Percentiles rank a stretch among this genome's conserved stretches.
These are phyloP conservation scores for Globisporangium takayamanum DNA, from an alignment of 352 stramenopile species.

Conservation along the genomic window DNA sequence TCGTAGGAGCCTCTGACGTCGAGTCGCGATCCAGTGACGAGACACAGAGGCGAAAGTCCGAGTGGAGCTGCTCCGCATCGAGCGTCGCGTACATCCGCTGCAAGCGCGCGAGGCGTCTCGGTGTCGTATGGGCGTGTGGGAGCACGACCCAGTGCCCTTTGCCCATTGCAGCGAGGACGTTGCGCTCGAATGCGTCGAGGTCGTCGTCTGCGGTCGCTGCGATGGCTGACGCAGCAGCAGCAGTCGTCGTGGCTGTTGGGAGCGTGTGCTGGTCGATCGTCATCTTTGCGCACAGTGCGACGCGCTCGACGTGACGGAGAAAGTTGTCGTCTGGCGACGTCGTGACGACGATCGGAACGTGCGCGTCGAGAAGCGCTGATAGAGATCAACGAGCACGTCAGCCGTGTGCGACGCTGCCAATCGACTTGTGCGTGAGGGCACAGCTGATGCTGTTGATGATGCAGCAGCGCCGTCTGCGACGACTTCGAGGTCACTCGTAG, in stretches of 20 bases:
- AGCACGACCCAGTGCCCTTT: conserved; percentile 56
- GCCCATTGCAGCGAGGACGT: conserved; percentile 29
- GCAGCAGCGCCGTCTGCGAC: neutral
- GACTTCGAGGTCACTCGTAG: neutral
- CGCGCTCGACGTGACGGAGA: conserved; percentile 21
- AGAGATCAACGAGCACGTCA: conserved; percentile 18
- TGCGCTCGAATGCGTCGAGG: conserved; percentile 21
- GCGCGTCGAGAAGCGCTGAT: conserved; percentile 31
- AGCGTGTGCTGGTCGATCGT: conserved; percentile 23
- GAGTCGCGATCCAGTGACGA: conserved; percentile 13
- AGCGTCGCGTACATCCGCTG: conserved; percentile 27
- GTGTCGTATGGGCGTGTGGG: conserved; percentile 24
- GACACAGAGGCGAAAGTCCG: conserved; percentile 63
- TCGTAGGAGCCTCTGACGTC: neutral
- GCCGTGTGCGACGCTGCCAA: neutral
- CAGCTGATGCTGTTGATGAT: neutral
- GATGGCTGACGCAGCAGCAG: too few relatives aligned
- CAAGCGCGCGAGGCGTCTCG: conserved; percentile 18
- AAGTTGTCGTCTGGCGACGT: conserved; percentile 30
- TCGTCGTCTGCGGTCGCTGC: conserved; percentile 2
- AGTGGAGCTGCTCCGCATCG: conserved; percentile 23
- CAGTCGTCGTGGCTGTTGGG: conserved; percentile 3
- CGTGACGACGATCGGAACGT: conserved; percentile 26
- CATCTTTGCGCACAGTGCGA: conserved; percentile 23
- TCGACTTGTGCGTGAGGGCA: neutral